Evolutionary conservation across 495 filamentous ascomycete species (phyloP), one percentile per base, ranked within the genome.

Genomic region (Aspergillus sclerotioniger): DNA sequence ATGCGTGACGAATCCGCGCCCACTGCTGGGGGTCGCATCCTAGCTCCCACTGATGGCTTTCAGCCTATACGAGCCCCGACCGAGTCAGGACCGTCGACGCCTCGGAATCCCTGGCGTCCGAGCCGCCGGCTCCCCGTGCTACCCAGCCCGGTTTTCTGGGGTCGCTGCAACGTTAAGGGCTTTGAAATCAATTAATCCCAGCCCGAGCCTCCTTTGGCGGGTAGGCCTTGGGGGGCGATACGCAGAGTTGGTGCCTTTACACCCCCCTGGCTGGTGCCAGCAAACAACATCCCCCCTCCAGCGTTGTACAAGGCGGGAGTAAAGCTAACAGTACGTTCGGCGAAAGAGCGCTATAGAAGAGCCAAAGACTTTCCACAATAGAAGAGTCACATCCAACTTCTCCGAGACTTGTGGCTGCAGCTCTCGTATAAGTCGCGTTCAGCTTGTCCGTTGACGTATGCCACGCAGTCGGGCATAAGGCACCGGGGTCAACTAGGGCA

Each of bases 31-130:
- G 21, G 46, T 16, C 46, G 21, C 46, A 31, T 16, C 28, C 31
- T 50, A 50, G 47, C 21, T 21, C 31, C 25, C 12, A 21, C 47
- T 15, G 47, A 50, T 50, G 25, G 25, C 25, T 50, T 28, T 17
- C 25, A n/a, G 25, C 31, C 47, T 50, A 50, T 50, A 50, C 47
- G 47, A 50, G 47, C 47, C 17, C 47, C 47, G 47, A 50, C 47
- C 25, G 47, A 50, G 47, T 50, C 25, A 32, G 13, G 25, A 50
- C 3, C 10, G 8, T 50, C 28, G 28, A n/a, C 32, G 28, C 28
- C 20, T 50, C 47, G 15, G 25, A 32, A 32, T 50, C 28, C 37
- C 37, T 41, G 37, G n/a, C 37, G 8, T 41, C 37, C 37, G 37
- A 41, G 37, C 37, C 37, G 25, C 28, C 47, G n/a, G n/a, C 28